Base-by-base conservation (phyloP, 345 rosid genomes). In the Eucalyptus polyanthemos region DNA sequence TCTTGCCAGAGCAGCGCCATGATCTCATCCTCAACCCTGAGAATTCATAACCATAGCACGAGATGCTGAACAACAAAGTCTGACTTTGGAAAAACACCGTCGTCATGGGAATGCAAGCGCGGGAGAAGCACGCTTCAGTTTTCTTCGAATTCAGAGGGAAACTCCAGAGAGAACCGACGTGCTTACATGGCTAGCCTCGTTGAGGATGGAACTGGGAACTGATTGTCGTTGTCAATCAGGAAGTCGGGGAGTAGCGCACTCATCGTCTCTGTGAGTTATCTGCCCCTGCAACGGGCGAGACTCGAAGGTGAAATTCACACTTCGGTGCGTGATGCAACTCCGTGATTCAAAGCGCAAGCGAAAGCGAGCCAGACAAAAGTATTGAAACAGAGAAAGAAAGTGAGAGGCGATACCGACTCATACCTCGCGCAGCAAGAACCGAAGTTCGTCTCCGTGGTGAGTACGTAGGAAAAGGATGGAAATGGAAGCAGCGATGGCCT, bases 1-100 rank as follows among this genome's bases (percentile, higher is more conserved):
- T 97, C 95, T 16, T 95, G 95, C 99, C 98, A 95, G 45, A 95
- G 90, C 50, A 97, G 93, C 94, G 96, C 99, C 99, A 93, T 94
- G 85, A 97, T 91, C 86, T 93, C 96, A 72, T 94, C 94, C 80
- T 94, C 97, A 31, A 89, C 89, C 91, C 97, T 95, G 92, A 49
- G 14, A 51, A 89, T 21, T 29, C 34, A 88, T 24, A 54, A 54
- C 15, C 54, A 44, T 50, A 24, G 62, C 29, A 62, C 69, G 8
- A 1, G 69, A 62, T 62, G 69, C 69, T 62, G 69, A 62, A 62
- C 69, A 29, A 62, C 69, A 62, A 62, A 29, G 34, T 62, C 31
- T 62, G 69, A 62, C 69, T 62, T 3, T 29, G 69, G 34, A 62
- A 60, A 62, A 62, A 29, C 69, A 6, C 34, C 9, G 0, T 29